phyloP scores from a whole-genome alignment of 169 alveolate genomes.

The Plasmodium billcollinsi region DNA sequence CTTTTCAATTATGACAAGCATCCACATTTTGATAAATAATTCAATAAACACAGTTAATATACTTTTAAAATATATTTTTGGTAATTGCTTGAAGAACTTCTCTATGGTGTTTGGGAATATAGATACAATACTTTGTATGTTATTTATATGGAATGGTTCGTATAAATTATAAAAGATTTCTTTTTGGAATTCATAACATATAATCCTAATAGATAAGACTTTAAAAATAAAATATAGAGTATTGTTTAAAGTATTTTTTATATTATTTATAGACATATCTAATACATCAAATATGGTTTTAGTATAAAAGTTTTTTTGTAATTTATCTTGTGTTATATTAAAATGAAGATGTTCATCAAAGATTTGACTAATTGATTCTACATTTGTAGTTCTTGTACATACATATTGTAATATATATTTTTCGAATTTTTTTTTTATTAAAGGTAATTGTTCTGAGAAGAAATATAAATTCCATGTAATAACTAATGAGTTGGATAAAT shows the following conservation, averaged over 20 bases:
- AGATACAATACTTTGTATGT: conserved; percentile 5
- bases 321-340: conserved; percentile 19
- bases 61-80: conserved; percentile 25
- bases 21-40: conserved; percentile 73
- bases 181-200: conserved; percentile 69
- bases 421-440: conserved; percentile 51
- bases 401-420: conserved; percentile 61
- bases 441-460: conserved; percentile 48
- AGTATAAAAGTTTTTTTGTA: conserved; percentile 58
- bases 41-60: conserved; percentile 62
- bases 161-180: conserved; percentile 67
- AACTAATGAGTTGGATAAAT: conserved; percentile 53
- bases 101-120: conserved; percentile 69
- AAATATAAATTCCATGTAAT: conserved; percentile 66
- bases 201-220: conserved; percentile 58
- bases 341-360: conserved; percentile 20
- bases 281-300: conserved; percentile 63
- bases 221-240: conserved; percentile 51
- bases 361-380: conserved; percentile 25
- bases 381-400: conserved; percentile 23
- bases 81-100: conserved; percentile 46
- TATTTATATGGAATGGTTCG: conserved; percentile 30
- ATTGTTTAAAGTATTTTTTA: conserved; percentile 64
- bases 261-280: conserved; percentile 54
- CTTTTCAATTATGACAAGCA: conserved; percentile 36